Percentiles rank a stretch among this genome's conserved stretches.
Conservation (phyloP, 345 rosid genomes). For the Dipteronia dyeriana region DNA sequence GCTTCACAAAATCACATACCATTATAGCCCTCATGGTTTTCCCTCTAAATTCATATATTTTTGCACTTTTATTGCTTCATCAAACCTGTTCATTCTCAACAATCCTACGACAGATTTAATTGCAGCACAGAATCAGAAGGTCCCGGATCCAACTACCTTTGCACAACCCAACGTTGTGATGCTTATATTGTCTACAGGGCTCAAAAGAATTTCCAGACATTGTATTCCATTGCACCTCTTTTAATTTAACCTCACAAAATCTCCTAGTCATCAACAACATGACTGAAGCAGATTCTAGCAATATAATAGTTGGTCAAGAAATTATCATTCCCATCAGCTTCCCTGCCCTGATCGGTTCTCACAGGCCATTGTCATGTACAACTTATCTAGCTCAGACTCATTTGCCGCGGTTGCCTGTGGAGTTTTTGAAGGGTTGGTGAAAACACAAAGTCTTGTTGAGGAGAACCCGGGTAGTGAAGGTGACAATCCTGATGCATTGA, state of each 20-base stretch:
- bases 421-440: constrained; percentile 37
- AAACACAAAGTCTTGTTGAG: constrained; percentile 20
- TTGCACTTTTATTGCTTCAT: constrained; percentile 14
- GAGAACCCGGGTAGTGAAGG: constrained; percentile 20
- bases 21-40: constrained; percentile 15
- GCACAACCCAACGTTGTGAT: constrained; percentile 20
- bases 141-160: constrained; percentile 25
- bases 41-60: constrained; percentile 20
- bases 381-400: constrained; percentile 21
- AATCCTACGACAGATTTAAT: constrained; percentile 27
- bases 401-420: constrained; percentile 30
- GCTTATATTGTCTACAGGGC: constrained; percentile 33
- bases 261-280: constrained; percentile 29
- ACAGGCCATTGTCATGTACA: constrained; percentile 24
- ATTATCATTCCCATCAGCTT: constrained; percentile 33
- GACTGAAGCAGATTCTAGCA: constrained; percentile 24
- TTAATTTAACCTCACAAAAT: constrained; percentile 11
- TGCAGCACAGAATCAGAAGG: constrained; percentile 24
- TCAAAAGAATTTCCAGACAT: constrained; percentile 27
- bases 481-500: constrained; percentile 6
- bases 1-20: constrained; percentile 1
- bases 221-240: constrained; percentile 32
- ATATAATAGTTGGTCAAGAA: constrained; percentile 27
- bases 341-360: constrained; percentile 24
- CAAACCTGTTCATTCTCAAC: constrained; percentile 23